Evolutionary conservation across 352 stramenopile species (phyloP).

Genomic region (Phytophthora constricta): DNA sequence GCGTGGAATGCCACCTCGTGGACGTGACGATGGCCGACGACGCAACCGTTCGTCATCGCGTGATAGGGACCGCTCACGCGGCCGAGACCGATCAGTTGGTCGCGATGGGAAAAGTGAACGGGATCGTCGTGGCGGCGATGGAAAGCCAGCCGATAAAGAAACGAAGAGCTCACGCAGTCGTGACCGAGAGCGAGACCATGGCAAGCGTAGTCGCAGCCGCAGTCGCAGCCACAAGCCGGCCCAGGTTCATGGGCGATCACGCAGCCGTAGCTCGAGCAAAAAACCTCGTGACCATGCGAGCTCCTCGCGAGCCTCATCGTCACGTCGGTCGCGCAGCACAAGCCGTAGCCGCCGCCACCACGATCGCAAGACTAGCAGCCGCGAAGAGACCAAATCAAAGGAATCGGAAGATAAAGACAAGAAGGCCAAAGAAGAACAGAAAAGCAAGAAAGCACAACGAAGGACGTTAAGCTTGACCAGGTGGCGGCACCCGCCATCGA

Average conservation of each 20-base stretch:
- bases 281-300: conserved; percentile 44
- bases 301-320: conserved; percentile 34
- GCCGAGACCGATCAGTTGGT: conserved; percentile 32
- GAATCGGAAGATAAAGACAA: conserved; percentile 36
- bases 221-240: conserved; percentile 45
- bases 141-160: conserved; percentile 33
- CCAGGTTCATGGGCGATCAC: conserved; percentile 38
- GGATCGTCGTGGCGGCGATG: conserved; percentile 39
- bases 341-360: conserved; percentile 49
- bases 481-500: conserved; percentile 85
- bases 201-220: conserved; percentile 46
- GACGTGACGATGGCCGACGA: conserved; percentile 51
- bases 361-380: conserved; percentile 36
- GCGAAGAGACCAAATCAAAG: conserved; percentile 25
- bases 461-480: conserved; percentile 82
- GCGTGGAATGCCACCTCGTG: conserved; percentile 32
- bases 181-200: conserved; percentile 41
- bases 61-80: conserved; percentile 36
- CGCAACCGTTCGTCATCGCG: conserved; percentile 49
- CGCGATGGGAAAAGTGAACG: conserved; percentile 41
- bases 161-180: conserved; percentile 28
- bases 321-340: conserved; percentile 53
- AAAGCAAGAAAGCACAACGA: conserved; percentile 51
- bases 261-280: conserved; percentile 63
- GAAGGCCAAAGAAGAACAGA: conserved; percentile 39